Evolutionary conservation across 139 green algal species (phyloP).

Genomic region (Haematococcus lacustris): DNA sequence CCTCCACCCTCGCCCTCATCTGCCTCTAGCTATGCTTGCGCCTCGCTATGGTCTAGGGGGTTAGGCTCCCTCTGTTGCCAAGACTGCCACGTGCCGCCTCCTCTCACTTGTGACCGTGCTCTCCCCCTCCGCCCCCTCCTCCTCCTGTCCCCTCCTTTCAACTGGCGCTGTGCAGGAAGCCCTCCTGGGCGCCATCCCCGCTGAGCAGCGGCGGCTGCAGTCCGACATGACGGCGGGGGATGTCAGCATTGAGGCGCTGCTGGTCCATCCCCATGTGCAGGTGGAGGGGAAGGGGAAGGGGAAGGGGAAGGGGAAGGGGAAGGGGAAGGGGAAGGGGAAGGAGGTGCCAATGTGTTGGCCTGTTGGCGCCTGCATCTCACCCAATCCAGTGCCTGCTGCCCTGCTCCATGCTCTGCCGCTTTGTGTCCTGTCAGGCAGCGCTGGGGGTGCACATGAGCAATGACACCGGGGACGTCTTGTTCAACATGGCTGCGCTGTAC

Average conservation of each 20-base stretch:
- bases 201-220: conserved; percentile 16
- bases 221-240: conserved; percentile 27
- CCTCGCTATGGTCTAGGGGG: no score
- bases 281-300: no score
- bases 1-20: no score
- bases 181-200: neutral
- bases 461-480: conserved; percentile 27
- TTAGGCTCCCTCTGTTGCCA: neutral
- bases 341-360: neutral
- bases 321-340: no score
- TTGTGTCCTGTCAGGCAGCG: neutral
- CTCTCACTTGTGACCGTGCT: no score
- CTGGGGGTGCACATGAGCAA: conserved; percentile 11
- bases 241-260: conserved; percentile 25
- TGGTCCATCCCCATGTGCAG: conserved; percentile 6
- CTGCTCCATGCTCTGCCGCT: no score
- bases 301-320: no score
- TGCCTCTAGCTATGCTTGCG: neutral
- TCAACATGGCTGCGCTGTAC: conserved; percentile 17
- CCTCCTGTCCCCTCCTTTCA: no score
- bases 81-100: neutral
- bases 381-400: no score
- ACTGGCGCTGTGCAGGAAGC: neutral
- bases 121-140: no score
- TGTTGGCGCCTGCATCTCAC: no score